Conservation (phyloP, 2,329 filamentous ascomycete genomes). For the Emergomyces orientalis region DNA sequence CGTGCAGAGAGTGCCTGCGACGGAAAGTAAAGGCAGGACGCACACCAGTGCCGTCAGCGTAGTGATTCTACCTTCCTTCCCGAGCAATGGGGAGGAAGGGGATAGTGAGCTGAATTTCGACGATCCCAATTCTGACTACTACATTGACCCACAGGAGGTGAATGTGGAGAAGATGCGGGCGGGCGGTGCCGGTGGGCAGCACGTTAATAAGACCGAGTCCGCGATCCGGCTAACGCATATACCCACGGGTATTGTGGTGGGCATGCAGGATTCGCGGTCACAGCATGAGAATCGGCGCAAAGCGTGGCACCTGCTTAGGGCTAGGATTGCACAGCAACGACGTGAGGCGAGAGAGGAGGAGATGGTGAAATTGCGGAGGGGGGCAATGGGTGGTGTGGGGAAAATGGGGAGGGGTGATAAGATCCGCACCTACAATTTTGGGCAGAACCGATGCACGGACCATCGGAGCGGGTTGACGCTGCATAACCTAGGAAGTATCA, state of each 20-base stretch:
- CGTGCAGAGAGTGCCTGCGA: slow-evolving; percentile 85
- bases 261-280: slow-evolving; percentile 86
- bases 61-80: slow-evolving; percentile 80
- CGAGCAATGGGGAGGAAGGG: slow-evolving; percentile 40
- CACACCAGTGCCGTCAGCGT: slow-evolving; percentile 91
- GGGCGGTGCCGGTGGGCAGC: slow-evolving; percentile 84
- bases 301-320: slow-evolving; percentile 77
- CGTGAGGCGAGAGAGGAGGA: slow-evolving; percentile 79
- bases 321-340: slow-evolving; percentile 67
- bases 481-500: slow-evolving; percentile 70
- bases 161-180: slow-evolving; percentile 82
- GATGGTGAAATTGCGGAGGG: slow-evolving; percentile 62
- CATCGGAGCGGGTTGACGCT: slow-evolving; percentile 73
- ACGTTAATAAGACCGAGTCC: slow-evolving; percentile 97
- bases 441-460: slow-evolving; percentile 74
- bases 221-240: slow-evolving; percentile 86
- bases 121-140: slow-evolving; percentile 85
- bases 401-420: slow-evolving; percentile 87
- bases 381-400: slow-evolving; percentile 65
- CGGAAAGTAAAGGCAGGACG: slow-evolving; percentile 80
- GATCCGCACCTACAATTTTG: slow-evolving; percentile 81
- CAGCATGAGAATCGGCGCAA: slow-evolving; percentile 81
- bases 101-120: slow-evolving; percentile 55
- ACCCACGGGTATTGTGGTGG: slow-evolving; percentile 76
- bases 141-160: slow-evolving; percentile 76